Evolutionary conservation across 352 stramenopile species (phyloP).

Genomic region (Globisporangium nunn): DNA sequence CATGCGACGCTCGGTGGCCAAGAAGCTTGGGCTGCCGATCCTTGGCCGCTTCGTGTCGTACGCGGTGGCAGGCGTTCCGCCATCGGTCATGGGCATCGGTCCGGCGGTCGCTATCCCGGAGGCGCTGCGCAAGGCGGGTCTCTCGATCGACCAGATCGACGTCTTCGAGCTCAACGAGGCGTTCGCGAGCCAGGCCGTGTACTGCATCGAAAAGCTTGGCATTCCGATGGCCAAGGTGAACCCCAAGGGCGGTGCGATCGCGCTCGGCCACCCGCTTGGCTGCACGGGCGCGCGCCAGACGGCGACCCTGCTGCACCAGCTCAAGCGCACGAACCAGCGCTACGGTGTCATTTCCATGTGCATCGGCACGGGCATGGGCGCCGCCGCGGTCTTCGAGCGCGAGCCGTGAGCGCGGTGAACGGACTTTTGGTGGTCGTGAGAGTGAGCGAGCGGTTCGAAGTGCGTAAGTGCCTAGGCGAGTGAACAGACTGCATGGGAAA

Average conservation of each 20-base stretch:
- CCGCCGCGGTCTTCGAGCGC: slow-evolving; percentile 89
- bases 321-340: slow-evolving; percentile 80
- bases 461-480: neutral
- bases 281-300: slow-evolving; percentile 88
- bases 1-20: slow-evolving; percentile 76
- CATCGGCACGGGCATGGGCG: slow-evolving; percentile 93
- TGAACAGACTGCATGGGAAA: too few relatives aligned
- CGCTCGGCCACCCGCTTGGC: slow-evolving; percentile 85
- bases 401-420: slow-evolving; percentile 19
- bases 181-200: slow-evolving; percentile 84
- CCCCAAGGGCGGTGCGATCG: slow-evolving; percentile 86
- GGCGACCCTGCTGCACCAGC: slow-evolving; percentile 88
- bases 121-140: slow-evolving; percentile 55
- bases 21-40: slow-evolving; percentile 70
- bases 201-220: slow-evolving; percentile 72
- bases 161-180: slow-evolving; percentile 92
- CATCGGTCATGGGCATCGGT: slow-evolving; percentile 85
- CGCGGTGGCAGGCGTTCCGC: slow-evolving; percentile 73
- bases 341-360: slow-evolving; percentile 94
- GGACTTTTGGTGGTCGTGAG: too few relatives aligned
- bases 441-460: neutral
- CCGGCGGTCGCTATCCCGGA: slow-evolving; percentile 77
- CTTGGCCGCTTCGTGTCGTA: slow-evolving; percentile 85
- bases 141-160: slow-evolving; percentile 78
- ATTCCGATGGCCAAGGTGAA: slow-evolving; percentile 85